Conservation (phyloP, 768 basidiomycete genomes). For the Pholiota molesta region DNA sequence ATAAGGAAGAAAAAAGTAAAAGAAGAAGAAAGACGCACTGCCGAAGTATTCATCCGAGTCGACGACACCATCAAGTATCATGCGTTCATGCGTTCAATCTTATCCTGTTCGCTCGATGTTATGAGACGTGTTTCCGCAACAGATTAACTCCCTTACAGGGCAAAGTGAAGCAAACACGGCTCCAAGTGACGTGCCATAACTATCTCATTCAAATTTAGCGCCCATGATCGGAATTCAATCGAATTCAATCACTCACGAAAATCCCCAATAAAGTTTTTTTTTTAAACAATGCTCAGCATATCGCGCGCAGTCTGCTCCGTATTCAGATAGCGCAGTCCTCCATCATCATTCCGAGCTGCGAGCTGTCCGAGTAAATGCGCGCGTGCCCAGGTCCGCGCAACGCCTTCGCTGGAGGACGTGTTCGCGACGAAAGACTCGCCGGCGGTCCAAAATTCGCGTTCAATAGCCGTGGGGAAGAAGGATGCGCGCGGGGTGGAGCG, state of each 20-base stretch:
- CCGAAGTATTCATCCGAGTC: slow-evolving; percentile 43
- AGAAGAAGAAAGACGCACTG: slow-evolving; percentile 23
- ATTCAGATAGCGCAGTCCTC: slow-evolving; percentile 33
- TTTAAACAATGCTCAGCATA: slow-evolving; percentile 36
- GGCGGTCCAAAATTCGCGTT: slow-evolving; percentile 24
- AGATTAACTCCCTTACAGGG: slow-evolving; percentile 26
- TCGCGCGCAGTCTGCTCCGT: slow-evolving; percentile 40
- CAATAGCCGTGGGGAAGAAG: slow-evolving; percentile 36
- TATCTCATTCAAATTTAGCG: slow-evolving; percentile 6
- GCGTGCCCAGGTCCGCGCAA: slow-evolving; percentile 35
- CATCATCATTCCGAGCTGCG: slow-evolving; percentile 32
- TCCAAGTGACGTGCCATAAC: slow-evolving; percentile 32
- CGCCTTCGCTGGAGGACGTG: slow-evolving; percentile 25
- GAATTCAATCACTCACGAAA: slow-evolving; percentile 27
- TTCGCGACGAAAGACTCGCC: slow-evolving; percentile 27
- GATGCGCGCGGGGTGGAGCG: slow-evolving; percentile 34
- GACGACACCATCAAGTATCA: slow-evolving; percentile 43
- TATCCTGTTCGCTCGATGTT: slow-evolving; percentile 18
- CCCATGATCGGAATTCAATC: no score
- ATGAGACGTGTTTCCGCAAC: not conserved
- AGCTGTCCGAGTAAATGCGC: slow-evolving; percentile 30
- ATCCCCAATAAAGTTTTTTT: slow-evolving; percentile 38
- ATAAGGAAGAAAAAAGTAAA: no score
- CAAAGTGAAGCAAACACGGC: slow-evolving; percentile 36
- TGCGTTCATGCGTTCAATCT: slow-evolving; percentile 32